Evolutionary conservation across 179 eudicot genomes (phyloP).

Genomic region (Camellia oleifera): DNA sequence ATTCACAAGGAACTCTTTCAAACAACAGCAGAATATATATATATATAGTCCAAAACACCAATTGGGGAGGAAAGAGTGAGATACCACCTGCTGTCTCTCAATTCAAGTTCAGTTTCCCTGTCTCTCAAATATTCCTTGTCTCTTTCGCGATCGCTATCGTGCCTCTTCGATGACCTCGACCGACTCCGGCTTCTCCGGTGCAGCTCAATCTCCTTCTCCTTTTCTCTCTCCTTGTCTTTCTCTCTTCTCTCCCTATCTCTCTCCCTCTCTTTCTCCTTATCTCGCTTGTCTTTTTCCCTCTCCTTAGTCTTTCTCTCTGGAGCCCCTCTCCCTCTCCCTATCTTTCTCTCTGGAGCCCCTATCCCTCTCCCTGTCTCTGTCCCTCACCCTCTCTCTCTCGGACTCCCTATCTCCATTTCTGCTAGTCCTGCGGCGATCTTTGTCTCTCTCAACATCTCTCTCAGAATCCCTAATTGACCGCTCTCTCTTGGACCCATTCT

Average conservation of each 20-base stretch:
- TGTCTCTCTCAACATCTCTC: constrained; percentile 40
- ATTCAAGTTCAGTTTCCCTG: constrained; percentile 57
- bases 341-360: constrained; percentile 22
- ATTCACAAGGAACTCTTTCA: background rate
- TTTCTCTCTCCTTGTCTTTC: constrained; percentile 17
- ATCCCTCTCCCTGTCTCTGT: constrained; percentile 27
- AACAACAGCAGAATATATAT: constrained; percentile 18
- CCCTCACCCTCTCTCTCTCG: constrained; percentile 38
- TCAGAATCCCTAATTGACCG: constrained; percentile 29
- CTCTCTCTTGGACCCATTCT: constrained; percentile 31
- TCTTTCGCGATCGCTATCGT: constrained; percentile 41
- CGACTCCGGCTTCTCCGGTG: constrained; percentile 38
- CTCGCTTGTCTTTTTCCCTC: constrained; percentile 31
- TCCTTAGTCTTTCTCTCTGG: constrained; percentile 36
- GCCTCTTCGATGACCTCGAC: constrained; percentile 34
- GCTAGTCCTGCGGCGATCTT: constrained; percentile 49
- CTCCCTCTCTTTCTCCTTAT: constrained; percentile 32
- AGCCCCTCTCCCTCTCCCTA: constrained; percentile 22
- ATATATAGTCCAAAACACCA: constrained; percentile 11
- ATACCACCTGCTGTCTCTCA: constrained; percentile 54
- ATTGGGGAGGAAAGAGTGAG: constrained; percentile 14
- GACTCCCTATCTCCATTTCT: constrained; percentile 43
- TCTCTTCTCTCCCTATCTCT: constrained; percentile 30
- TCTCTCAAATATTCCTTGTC: constrained; percentile 44
- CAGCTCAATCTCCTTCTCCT: constrained; percentile 34